phyloP scores from a whole-genome alignment of 345 rosid species.

The Lenwebbia sp. region DNA sequence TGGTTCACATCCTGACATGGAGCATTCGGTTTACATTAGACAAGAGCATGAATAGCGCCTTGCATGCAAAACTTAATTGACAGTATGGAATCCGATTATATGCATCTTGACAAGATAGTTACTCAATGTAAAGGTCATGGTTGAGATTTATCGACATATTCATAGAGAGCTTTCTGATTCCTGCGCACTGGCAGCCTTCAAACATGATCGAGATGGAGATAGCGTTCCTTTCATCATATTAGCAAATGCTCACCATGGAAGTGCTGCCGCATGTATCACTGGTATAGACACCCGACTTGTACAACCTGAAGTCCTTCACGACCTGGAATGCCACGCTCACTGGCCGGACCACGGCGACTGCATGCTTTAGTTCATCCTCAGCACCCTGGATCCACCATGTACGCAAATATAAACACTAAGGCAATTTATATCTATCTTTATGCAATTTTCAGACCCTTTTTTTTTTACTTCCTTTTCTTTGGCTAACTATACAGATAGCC shows the following conservation, averaged over 20 bases:
- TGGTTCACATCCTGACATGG: slow-evolving; percentile 86
- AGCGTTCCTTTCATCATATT: not conserved
- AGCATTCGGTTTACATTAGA: not conserved
- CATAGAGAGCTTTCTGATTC: not conserved
- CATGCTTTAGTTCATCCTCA: slow-evolving; percentile 84
- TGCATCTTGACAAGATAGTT: not conserved
- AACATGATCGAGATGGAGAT: not conserved
- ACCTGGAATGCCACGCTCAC: slow-evolving; percentile 93
- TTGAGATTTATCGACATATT: not conserved
- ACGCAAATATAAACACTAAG: not conserved
- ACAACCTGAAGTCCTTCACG: slow-evolving; percentile 45
- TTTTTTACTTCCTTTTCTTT: not conserved
- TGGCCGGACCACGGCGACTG: slow-evolving; percentile 81
- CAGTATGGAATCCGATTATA: not conserved
- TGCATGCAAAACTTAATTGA: not conserved
- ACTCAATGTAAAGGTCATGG: not conserved
- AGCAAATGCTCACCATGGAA: slow-evolving; percentile 10
- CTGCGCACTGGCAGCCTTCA: not conserved
- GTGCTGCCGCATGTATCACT: slow-evolving; percentile 54
- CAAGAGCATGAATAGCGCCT: not conserved
- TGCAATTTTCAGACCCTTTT: not conserved
- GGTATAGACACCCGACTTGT: slow-evolving; percentile 78
- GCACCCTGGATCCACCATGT: slow-evolving; percentile 47
- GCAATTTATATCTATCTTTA: not conserved
- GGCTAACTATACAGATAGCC: not conserved